Conservation (phyloP, 1,284 basidiomycete genomes). For the Ceratobasidium sp. region DNA sequence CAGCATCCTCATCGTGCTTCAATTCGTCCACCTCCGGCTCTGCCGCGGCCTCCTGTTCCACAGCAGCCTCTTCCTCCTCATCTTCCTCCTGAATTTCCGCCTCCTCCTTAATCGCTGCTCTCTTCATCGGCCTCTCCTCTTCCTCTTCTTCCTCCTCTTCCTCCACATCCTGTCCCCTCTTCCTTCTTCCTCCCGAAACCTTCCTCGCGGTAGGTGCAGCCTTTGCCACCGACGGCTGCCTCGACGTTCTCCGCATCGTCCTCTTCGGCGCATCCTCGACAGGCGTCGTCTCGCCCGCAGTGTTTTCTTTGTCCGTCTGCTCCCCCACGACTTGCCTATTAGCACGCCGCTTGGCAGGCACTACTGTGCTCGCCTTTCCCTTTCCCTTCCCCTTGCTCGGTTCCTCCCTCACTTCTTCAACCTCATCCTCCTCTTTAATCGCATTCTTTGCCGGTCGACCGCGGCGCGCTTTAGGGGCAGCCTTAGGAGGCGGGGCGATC, state of each 20-base stretch:
- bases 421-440: slow-evolving; percentile 14
- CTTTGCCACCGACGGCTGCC: slow-evolving; percentile 37
- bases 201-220: slow-evolving; percentile 16
- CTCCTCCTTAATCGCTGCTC: slow-evolving; percentile 30
- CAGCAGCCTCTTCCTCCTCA: no score
- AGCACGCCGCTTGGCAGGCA: slow-evolving; percentile 38
- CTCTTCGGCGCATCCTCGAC: slow-evolving; percentile 36
- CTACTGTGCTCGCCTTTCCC: slow-evolving; percentile 37
- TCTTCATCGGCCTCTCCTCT: slow-evolving; percentile 23
- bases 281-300: slow-evolving; percentile 31
- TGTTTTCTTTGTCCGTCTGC: slow-evolving; percentile 36
- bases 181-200: slow-evolving; percentile 35
- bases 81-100: slow-evolving; percentile 16
- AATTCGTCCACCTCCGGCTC: slow-evolving; percentile 9
- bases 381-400: slow-evolving; percentile 26
- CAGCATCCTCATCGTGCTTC: slow-evolving; percentile 26
- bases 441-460: slow-evolving; percentile 27
- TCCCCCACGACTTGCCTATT: slow-evolving; percentile 37
- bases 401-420: slow-evolving; percentile 28
- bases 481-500: slow-evolving; percentile 21
- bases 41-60: neutral
- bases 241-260: slow-evolving; percentile 30
- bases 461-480: slow-evolving; percentile 22
- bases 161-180: slow-evolving; percentile 27
- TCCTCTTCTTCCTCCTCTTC: slow-evolving; percentile 18